Base-by-base conservation (phyloP, 2,329 filamentous ascomycete species). In the Fusarium sp. region DNA sequence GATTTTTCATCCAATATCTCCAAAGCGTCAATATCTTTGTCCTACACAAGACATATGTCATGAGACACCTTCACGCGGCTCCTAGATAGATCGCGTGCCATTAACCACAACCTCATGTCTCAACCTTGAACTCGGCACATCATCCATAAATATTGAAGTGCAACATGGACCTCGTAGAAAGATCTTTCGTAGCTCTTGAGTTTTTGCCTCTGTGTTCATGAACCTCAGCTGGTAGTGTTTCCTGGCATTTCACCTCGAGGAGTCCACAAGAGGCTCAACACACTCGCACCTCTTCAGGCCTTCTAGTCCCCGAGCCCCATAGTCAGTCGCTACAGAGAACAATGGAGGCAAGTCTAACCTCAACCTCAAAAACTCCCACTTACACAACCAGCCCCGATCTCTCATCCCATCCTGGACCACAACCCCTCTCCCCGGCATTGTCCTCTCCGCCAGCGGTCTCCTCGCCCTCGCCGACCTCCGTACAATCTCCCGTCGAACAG, bases 381-480 rank as follows among this genome's bases (percentile, higher is more conserved):
- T 62, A 74, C 61, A 64, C 25, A 9, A 11, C 14, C 25, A 76
- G 72, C 58, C 70, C 7, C 58, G 76, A 58, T 75, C 81, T 6
- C 73, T 83, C 45, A 75, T 88, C 67, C 81, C 83, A 6, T 80
- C 83, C 48, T 88, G 87, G 86, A 80, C 82, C 1, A 81, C 82
- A 18, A 84, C 81, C 0, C 87, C 87, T 2, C 84, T 89, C 18
- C 86, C 86, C 2, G 74, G 77, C 27, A 78, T 89, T 59, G 80
- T 83, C 4, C 81, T 89, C 74, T 87, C 87, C 0, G 85, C 88
- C 2, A 86, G 86, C 10, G 90, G 89, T 9, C 84, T 92, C 10
- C 81, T 92, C 25, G 88, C 88, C 9, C 86, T 92, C 18, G 90
- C 90, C 5, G 89, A 92, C 69, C 84, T 92, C 43, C 83, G 84